phyloP scores from a whole-genome alignment of 2,329 filamentous ascomycete species.

The Lomentospora prolificans region DNA sequence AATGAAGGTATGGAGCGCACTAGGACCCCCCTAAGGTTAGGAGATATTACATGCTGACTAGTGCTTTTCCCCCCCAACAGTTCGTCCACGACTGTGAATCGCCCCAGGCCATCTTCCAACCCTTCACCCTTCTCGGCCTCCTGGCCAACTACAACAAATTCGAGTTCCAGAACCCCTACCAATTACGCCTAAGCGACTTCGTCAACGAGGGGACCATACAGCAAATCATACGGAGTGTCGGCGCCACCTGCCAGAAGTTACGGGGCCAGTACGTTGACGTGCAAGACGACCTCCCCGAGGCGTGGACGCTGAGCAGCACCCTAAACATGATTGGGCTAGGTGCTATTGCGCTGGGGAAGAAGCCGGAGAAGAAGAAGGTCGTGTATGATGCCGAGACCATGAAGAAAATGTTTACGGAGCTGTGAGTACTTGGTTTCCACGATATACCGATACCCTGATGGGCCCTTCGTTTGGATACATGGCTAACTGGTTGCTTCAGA shows the following conservation, averaged over 20 bases:
- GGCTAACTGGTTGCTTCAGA: too few relatives aligned
- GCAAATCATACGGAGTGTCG: slow-evolving; percentile 69
- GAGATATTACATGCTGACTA: neutral
- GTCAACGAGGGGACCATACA: slow-evolving; percentile 83
- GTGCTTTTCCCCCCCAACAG: slow-evolving; percentile 28
- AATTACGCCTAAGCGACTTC: slow-evolving; percentile 84
- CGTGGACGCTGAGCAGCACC: slow-evolving; percentile 75
- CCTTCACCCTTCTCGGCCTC: slow-evolving; percentile 75
- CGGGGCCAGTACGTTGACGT: slow-evolving; percentile 73
- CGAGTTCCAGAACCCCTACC: slow-evolving; percentile 94
- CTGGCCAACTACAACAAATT: slow-evolving; percentile 99
- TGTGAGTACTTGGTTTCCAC: slow-evolving; percentile 49
- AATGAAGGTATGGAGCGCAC: slow-evolving; percentile 86
- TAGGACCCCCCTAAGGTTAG: too few relatives aligned
- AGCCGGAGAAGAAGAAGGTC: slow-evolving; percentile 41
- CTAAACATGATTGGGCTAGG: slow-evolving; percentile 79
- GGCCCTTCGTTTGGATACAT: too few relatives aligned
- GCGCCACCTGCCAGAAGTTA: slow-evolving; percentile 57
- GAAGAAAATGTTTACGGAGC: slow-evolving; percentile 67
- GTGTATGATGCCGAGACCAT: slow-evolving; percentile 68
- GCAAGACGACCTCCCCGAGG: slow-evolving; percentile 82
- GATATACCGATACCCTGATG: neutral
- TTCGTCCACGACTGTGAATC: slow-evolving; percentile 72
- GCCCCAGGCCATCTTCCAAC: slow-evolving; percentile 53
- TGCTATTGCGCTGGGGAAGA: slow-evolving; percentile 59